Percentiles rank a stretch among this genome's conserved stretches.
phyloP scores from a whole-genome alignment of 192 early-diverging fungal genomes.

The Lobulomyces angularis region DNA sequence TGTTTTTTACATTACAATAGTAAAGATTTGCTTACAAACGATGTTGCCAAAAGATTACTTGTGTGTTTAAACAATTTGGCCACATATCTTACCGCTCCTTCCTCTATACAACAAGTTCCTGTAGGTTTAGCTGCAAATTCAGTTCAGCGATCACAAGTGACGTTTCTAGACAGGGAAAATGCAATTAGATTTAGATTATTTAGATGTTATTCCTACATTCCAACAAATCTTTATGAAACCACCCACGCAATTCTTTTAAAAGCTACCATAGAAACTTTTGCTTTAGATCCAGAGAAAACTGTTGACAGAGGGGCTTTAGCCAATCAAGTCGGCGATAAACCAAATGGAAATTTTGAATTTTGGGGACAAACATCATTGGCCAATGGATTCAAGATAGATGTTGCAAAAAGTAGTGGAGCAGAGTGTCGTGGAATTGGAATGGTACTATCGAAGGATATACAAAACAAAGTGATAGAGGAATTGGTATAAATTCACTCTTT shows the following conservation, averaged over 20 bases:
- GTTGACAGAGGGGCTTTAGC: constrained; percentile 6
- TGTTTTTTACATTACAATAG: constrained; percentile 59
- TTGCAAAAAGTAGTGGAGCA: constrained; percentile 15
- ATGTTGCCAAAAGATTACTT: constrained; percentile 65
- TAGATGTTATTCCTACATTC: constrained; percentile 54
- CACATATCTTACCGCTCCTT: constrained; percentile 41
- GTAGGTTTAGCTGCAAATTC: constrained; percentile 18
- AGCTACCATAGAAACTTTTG: constrained; percentile 24
- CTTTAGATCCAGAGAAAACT: constrained; percentile 30
- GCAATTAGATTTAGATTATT: constrained; percentile 52
- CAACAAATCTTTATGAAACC: constrained; percentile 35
- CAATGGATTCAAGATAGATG: constrained; percentile 8
- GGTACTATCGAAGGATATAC: constrained; percentile 13
- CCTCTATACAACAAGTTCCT: constrained; percentile 28
- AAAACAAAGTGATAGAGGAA: constrained; percentile 26
- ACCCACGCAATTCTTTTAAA: constrained; percentile 21
- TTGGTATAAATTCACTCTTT: constrained; percentile 15
- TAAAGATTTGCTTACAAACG: constrained; percentile 46
- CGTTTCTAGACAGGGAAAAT: constrained; percentile 45
- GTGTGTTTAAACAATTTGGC: constrained; percentile 63
- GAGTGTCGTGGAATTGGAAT: constrained; percentile 21
- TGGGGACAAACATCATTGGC: constrained; percentile 23
- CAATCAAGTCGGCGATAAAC: no score
- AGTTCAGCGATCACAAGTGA: constrained; percentile 7
- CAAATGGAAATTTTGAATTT: constrained; percentile 12